phyloP scores from a whole-genome alignment of 106 monocot species.

The Ottelia alismoides region DNA sequence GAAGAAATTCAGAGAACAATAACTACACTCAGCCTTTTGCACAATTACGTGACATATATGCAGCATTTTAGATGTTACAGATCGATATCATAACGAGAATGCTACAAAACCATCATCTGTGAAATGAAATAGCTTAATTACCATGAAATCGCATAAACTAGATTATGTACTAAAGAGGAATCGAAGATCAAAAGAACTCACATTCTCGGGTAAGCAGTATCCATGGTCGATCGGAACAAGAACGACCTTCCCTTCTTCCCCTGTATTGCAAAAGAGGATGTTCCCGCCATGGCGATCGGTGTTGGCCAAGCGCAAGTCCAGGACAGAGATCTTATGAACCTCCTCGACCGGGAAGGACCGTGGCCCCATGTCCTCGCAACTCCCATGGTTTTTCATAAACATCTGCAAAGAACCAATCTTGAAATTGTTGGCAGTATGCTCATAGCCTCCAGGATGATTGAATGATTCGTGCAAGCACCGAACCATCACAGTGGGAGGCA shows the following conservation, averaged over 20 bases:
- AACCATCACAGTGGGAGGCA: slow-evolving; percentile 56
- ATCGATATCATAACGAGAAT: too few relatives aligned
- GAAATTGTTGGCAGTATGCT: slow-evolving; percentile 2
- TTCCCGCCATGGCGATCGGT: slow-evolving; percentile 75
- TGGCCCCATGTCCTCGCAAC: slow-evolving; percentile 67
- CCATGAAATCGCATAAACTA: background rate
- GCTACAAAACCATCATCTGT: background rate
- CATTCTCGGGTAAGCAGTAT: slow-evolving; percentile 74
- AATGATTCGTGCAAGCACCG: slow-evolving; percentile 32
- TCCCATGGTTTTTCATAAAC: slow-evolving; percentile 58
- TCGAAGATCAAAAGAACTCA: slow-evolving; percentile 19
- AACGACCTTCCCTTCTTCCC: slow-evolving; percentile 16
- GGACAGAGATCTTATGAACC: slow-evolving; percentile 63
- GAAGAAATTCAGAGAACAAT: background rate
- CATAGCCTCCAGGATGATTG: slow-evolving; percentile 22
- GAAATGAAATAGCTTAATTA: background rate
- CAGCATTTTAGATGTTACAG: background rate
- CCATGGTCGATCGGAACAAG: slow-evolving; percentile 73
- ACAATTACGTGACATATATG: background rate
- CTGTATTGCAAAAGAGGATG: slow-evolving; percentile 34
- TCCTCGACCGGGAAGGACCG: slow-evolving; percentile 46
- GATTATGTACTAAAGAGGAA: background rate
- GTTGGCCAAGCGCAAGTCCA: slow-evolving; percentile 80
- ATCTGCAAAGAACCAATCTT: slow-evolving; percentile 73
- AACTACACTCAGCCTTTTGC: background rate